These are phyloP conservation scores for Cavenderia fasciculata DNA, from an alignment of 78 protist species.

Conservation along the genomic window DNA sequence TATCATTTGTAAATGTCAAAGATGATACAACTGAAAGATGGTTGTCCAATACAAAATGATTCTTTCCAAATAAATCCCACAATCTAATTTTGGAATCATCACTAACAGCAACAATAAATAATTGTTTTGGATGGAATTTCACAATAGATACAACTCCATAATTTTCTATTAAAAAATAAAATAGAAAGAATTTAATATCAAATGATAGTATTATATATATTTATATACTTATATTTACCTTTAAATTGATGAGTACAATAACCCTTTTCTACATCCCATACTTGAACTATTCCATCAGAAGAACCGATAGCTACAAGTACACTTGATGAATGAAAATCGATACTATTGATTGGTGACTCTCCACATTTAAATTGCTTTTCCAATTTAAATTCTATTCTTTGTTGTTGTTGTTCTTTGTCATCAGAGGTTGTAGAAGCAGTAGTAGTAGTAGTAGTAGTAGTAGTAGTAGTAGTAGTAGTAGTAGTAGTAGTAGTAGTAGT, in stretches of 20 bases:
- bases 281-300: conserved; percentile 61
- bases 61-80: conserved; percentile 63
- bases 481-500: neutral
- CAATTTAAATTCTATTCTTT: too few relatives aligned
- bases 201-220: neutral
- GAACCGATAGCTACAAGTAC: conserved; percentile 61
- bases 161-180: neutral
- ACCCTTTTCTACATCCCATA: conserved; percentile 81
- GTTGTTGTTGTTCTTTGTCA: neutral
- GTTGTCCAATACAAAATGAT: conserved; percentile 25
- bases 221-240: neutral
- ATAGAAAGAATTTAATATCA: neutral
- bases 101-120: conserved; percentile 25
- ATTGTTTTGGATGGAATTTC: conserved; percentile 54
- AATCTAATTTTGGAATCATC: conserved; percentile 65
- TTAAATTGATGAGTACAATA: conserved; percentile 76
- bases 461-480: neutral
- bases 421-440: neutral
- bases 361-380: conserved; percentile 44
- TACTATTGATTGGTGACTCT: conserved; percentile 45
- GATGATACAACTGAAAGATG: conserved; percentile 47
- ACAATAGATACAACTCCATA: conserved; percentile 32
- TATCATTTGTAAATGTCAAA: conserved; percentile 51
- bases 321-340: conserved; percentile 60
- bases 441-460: neutral